These are phyloP conservation scores for Acanthamoeba lugdunensis DNA, from an alignment of 208 protist genomes.

Conservation along the genomic window DNA sequence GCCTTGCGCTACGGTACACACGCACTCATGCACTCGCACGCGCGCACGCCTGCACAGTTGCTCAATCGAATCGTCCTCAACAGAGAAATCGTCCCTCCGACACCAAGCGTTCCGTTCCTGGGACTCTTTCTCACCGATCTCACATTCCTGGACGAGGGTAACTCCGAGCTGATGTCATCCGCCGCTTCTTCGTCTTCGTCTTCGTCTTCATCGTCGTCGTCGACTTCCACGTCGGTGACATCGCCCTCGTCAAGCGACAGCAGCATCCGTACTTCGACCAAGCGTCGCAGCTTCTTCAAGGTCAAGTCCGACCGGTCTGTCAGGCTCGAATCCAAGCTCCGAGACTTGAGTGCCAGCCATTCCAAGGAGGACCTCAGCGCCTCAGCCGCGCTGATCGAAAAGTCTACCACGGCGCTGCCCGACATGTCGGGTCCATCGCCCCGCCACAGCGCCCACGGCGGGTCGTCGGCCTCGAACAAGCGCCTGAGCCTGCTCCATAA, in stretches of 20 bases:
- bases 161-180: constrained; percentile 11
- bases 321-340: background rate
- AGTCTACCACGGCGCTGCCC: background rate
- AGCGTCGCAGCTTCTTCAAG: constrained; percentile 26
- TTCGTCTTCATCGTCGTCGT: background rate
- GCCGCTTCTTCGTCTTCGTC: background rate
- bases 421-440: background rate
- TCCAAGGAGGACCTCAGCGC: background rate
- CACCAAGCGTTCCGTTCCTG: constrained; percentile 56
- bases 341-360: background rate
- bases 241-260: background rate
- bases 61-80: too few relatives aligned
- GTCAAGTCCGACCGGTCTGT: constrained; percentile 20
- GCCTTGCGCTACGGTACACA: background rate
- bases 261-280: background rate
- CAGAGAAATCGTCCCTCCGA: background rate
- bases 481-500: background rate
- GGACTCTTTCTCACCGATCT: constrained; percentile 54
- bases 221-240: too few relatives aligned
- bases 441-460: background rate
- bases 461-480: background rate
- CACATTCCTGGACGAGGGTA: constrained; percentile 63
- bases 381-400: background rate
- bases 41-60: background rate
- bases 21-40: background rate